Conservation (phyloP, 1,284 basidiomycete genomes). For the Cutaneotrichosporon sp. region DNA sequence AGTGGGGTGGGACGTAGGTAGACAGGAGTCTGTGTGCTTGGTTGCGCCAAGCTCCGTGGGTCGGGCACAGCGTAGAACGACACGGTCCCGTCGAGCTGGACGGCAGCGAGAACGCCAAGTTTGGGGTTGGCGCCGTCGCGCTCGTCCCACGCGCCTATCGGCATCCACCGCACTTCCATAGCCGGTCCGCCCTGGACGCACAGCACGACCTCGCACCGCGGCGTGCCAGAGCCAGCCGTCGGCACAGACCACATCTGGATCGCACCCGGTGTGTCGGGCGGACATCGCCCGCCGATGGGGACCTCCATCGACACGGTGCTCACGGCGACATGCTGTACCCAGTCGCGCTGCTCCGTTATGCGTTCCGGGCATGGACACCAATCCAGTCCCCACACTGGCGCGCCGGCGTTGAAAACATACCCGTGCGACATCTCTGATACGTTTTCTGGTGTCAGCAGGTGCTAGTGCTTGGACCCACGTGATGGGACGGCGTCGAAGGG, state of each 20-base stretch:
- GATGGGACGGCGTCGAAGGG: conserved; percentile 17
- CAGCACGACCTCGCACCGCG: conserved; percentile 48
- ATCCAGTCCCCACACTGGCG: conserved; percentile 76
- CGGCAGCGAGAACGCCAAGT: conserved; percentile 72
- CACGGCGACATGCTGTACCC: conserved; percentile 74
- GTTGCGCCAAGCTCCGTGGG: conserved; percentile 50
- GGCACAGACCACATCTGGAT: conserved; percentile 49
- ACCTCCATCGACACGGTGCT: conserved; percentile 56
- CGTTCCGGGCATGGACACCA: conserved; percentile 76
- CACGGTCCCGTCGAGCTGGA: conserved; percentile 75
- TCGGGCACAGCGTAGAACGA: conserved; percentile 70
- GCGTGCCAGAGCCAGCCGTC: background rate
- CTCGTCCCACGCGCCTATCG: conserved; percentile 67
- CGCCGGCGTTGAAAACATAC: conserved; percentile 63
- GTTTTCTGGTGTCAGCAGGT: conserved; percentile 4
- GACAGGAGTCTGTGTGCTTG: conserved; percentile 19
- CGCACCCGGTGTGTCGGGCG: conserved; percentile 16
- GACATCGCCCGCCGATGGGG: conserved; percentile 24
- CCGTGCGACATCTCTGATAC: conserved; percentile 11
- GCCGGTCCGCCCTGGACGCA: conserved; percentile 70
- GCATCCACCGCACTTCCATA: conserved; percentile 80
- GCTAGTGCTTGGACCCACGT: background rate
- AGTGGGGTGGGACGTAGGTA: conserved; percentile 54
- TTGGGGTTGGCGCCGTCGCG: conserved; percentile 54
- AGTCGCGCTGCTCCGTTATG: conserved; percentile 51